Percentiles rank a stretch among this genome's conserved stretches.
phyloP scores from a whole-genome alignment of 306 rosid genomes.

The Quercus variabilis region DNA sequence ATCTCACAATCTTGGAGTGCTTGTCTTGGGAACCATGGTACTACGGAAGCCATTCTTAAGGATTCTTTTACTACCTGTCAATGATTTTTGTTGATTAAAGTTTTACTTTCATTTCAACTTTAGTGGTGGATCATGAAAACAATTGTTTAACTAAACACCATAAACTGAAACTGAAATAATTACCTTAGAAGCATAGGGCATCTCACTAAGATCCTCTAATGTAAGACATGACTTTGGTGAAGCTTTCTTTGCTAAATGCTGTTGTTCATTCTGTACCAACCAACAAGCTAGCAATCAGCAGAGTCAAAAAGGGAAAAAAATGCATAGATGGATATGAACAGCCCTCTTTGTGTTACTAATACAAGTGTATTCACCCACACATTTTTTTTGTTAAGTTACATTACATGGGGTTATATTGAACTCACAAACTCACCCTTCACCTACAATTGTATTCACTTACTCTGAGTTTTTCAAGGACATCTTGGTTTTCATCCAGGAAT shows the following conservation, averaged over 20 bases:
- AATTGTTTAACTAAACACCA: neutral
- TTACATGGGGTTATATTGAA: no score
- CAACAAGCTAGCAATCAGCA: neutral
- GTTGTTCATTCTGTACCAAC: slow-evolving; percentile 59
- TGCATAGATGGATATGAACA: neutral
- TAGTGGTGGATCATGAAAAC: neutral
- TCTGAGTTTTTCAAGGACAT: slow-evolving; percentile 49
- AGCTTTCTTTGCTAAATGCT: slow-evolving; percentile 31
- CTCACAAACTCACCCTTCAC: no score
- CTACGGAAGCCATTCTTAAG: slow-evolving; percentile 74
- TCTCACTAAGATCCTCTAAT: slow-evolving; percentile 55
- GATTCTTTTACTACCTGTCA: slow-evolving; percentile 75
- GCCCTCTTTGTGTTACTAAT: no score
- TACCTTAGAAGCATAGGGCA: slow-evolving; percentile 76
- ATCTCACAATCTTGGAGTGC: slow-evolving; percentile 68
- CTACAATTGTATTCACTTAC: slow-evolving; percentile 19
- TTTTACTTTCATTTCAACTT: neutral
- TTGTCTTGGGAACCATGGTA: slow-evolving; percentile 85
- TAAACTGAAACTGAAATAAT: neutral
- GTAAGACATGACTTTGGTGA: slow-evolving; percentile 32
- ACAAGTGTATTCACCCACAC: no score
- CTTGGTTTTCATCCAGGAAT: slow-evolving; percentile 66
- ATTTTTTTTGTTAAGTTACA: no score
- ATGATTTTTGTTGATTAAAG: neutral
- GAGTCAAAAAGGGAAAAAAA: neutral